A percentile compares a stretch with the other conserved stretches of the same genome.
phyloP scores from a whole-genome alignment of 1,284 basidiomycete genomes.

The Neonothopanus nambi region DNA sequence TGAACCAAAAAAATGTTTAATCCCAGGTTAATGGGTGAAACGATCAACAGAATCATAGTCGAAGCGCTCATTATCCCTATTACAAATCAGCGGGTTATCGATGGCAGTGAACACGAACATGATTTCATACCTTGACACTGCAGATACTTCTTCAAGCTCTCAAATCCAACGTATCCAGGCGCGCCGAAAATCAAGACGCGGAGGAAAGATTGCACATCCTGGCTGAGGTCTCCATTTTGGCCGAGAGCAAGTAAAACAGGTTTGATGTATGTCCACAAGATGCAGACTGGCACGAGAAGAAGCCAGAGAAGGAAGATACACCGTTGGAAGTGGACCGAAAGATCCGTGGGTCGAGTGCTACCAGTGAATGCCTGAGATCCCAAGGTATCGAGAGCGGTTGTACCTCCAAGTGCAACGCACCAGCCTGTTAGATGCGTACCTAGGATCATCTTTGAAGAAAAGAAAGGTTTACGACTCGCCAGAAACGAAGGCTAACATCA shows the following conservation, averaged over 20 bases:
- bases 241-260: conserved; percentile 62
- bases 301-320: conserved; percentile 63
- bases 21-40: conserved; percentile 64
- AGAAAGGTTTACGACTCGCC: conserved; percentile 46
- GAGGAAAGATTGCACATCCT: conserved; percentile 56
- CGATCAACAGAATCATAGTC: conserved; percentile 56
- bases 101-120: not conserved
- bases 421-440: conserved; percentile 50
- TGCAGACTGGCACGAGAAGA: conserved; percentile 59
- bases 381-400: conserved; percentile 75
- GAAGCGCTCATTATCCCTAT: conserved; percentile 75
- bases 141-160: conserved; percentile 75
- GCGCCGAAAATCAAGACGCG: conserved; percentile 63
- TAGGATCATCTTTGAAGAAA: conserved; percentile 47
- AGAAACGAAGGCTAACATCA: conserved; percentile 78
- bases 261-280: conserved; percentile 61
- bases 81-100: not conserved
- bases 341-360: conserved; percentile 51
- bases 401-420: conserved; percentile 75
- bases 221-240: conserved; percentile 34
- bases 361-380: conserved; percentile 77
- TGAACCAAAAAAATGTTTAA: conserved; percentile 64
- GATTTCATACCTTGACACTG: conserved; percentile 71
- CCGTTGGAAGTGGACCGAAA: conserved; percentile 71
- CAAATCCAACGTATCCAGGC: conserved; percentile 75